Evolutionary conservation across 129 eudicot species (phyloP), one percentile per base, ranked within the genome.

Genomic region (Ambrosia trifida): DNA sequence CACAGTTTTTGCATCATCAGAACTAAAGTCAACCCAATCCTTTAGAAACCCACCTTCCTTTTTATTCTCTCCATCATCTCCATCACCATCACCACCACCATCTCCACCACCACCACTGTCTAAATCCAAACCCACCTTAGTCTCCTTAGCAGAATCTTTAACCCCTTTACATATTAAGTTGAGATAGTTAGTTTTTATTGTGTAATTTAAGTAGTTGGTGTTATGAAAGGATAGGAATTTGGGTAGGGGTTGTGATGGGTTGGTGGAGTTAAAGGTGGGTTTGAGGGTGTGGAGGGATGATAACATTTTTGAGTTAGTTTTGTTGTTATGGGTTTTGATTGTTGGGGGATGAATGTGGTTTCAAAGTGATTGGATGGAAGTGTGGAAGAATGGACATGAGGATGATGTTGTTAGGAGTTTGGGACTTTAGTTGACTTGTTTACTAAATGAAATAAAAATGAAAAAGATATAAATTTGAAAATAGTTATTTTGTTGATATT

Each of bases 1-100:
- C 17, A 95, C 96, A 1, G 99, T 95, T 72, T 82, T 85, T 7
- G 89, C 97, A 83, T 95, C 99, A 64, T 87, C 93, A 0, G 95
- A 87, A 38, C 49, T 80, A 38, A 95, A 85, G 81, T 88, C 86
- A 44, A 94, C 61, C 99, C 97, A 94, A 71, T 87, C 96, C 13
- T 96, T 96, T 71, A 90, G 81, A 16, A 87, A 53, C 81, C 91
- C 84, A 40, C 64, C 69, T 49, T 84, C 75, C 54, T 87, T 83
- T 49, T 24, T 24, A 24, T 78, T 85, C 38, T 80, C 97, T 47
- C 66, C 89, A 9, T 84, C 99, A 35, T 47, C 97, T 0, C 82
- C 95, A 2, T 73, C 97, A 1, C 80, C 93, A 3, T 69, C 96
- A 0, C 78, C 89, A 2, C 86, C 93, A 1, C 85, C 88, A 4